Percentiles rank a stretch among this genome's conserved stretches.
These are phyloP conservation scores for Chaetoceros tenuissimus DNA, from an alignment of 108 stramenopile genomes.

Conservation along the genomic window DNA sequence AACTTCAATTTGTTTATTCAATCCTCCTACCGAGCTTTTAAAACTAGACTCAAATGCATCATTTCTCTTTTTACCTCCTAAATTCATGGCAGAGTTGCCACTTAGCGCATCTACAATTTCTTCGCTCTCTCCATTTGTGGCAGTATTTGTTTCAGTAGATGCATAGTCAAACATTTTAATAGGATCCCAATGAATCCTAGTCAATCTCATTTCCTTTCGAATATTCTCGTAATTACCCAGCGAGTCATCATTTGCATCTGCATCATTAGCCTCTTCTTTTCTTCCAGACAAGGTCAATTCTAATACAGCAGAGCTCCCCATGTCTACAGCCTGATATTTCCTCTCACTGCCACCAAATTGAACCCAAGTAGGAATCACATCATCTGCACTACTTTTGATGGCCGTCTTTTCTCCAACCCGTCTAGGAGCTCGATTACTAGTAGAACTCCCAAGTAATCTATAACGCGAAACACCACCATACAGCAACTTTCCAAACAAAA, in stretches of 20 bases:
- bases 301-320: conserved; percentile 55
- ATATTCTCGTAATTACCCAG: not conserved
- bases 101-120: not conserved
- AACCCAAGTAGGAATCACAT: conserved; percentile 28
- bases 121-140: not conserved
- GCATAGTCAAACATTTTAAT: conserved; percentile 20
- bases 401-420: conserved; percentile 42
- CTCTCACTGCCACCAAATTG: conserved; percentile 51
- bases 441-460: conserved; percentile 27
- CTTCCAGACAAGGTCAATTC: conserved; percentile 37
- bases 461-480: conserved; percentile 69
- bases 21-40: conserved; percentile 45
- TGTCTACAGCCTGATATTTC: conserved; percentile 57
- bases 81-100: conserved; percentile 1
- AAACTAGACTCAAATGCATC: conserved; percentile 30
- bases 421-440: conserved; percentile 16
- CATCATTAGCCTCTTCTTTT: not conserved
- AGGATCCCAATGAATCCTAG: conserved; percentile 26
- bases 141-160: not conserved
- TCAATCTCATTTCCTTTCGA: conserved; percentile 23
- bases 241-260: not conserved
- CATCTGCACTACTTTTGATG: not conserved
- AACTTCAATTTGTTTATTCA: conserved; percentile 50
- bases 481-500: conserved; percentile 72
- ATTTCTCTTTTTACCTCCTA: conserved; percentile 29